Evolutionary conservation across 371 early-diverging fungal genomes (phyloP).

Genomic region (Mucor ambiguus): DNA sequence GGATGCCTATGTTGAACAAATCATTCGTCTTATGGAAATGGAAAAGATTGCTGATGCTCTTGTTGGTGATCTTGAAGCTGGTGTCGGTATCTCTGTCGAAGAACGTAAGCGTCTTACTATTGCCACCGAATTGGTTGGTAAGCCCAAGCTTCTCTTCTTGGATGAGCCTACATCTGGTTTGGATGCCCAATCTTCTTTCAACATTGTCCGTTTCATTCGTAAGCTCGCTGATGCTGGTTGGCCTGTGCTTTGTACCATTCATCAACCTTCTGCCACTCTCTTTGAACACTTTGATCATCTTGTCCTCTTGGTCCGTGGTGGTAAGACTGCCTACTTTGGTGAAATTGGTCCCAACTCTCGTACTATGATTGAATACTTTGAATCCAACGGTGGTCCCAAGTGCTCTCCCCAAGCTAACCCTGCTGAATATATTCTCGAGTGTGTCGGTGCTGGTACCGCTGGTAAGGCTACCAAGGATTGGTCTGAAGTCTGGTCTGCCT

Average conservation of each 20-base stretch:
- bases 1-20: conserved; percentile 69
- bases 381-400: conserved; percentile 61
- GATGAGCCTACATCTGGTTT: conserved; percentile 90
- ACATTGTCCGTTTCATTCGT: conserved; percentile 74
- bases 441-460: conserved; percentile 63
- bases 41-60: conserved; percentile 62
- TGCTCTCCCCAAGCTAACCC: conserved; percentile 66
- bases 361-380: conserved; percentile 65
- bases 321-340: conserved; percentile 81
- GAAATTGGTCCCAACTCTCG: conserved; percentile 62
- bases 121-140: conserved; percentile 75
- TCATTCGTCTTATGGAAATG: conserved; percentile 69
- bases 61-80: conserved; percentile 62
- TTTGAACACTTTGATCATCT: conserved; percentile 85
- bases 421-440: conserved; percentile 74
- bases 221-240: conserved; percentile 71
- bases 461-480: conserved; percentile 64
- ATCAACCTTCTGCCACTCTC: conserved; percentile 83
- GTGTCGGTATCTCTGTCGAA: conserved; percentile 65
- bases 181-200: conserved; percentile 68
- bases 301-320: conserved; percentile 79
- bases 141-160: conserved; percentile 78
- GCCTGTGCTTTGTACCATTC: conserved; percentile 82
- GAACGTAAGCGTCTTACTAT: conserved; percentile 73
- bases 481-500: conserved; percentile 62